Base-by-base conservation (phyloP, 2,329 filamentous ascomycete genomes). In the Dactylellina haptotyla region DNA sequence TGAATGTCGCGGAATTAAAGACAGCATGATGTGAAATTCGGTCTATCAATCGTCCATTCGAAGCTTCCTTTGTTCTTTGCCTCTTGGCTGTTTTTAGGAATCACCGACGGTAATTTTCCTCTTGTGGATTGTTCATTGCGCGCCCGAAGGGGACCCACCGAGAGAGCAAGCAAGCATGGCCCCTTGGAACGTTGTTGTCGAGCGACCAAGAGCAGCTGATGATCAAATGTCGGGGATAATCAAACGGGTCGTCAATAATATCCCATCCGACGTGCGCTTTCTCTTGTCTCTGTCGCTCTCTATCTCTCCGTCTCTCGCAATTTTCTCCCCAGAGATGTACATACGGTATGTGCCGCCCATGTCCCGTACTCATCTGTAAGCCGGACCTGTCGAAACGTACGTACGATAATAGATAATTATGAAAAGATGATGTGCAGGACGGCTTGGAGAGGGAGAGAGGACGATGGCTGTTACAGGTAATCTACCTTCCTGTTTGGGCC, bases 401-500 rank as follows among this genome's bases (percentile, higher is more conserved):
- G 41, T 46, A 46, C 10, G 41, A 46, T 18, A 18, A 20, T 20
- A 25, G 30, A 48, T 25, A 30, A 28, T 34, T 48, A 51, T 43
- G 43, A 48, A 41, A 34, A 46, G 41, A 59, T 67, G 63, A 67
- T 67, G 53, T 56, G 63, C 63, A 67, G 64, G 56, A 62, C 63
- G 63, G 54, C 63, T 46, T 59, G 54, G 30, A 37, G 50, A 53
- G 28, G 20, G 46, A 23, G 34, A 25, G 20, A 43, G 20, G 20
- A 43, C 45, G 30, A 50, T 45, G 37, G 37, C 34, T 61, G 64
- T 69, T 54, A 54, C 54, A 56, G 48, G 57, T 45, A 34, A 28
- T 69, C 34, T 32, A 69, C 64, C 64, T 69, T 69, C 64, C 64
- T 61, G 43, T 69, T 43, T 62, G 16, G 64, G 50, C 26, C 4